These are phyloP conservation scores for Cyanodermella asteris DNA, from an alignment of 2,329 filamentous ascomycete genomes.

Conservation along the genomic window DNA sequence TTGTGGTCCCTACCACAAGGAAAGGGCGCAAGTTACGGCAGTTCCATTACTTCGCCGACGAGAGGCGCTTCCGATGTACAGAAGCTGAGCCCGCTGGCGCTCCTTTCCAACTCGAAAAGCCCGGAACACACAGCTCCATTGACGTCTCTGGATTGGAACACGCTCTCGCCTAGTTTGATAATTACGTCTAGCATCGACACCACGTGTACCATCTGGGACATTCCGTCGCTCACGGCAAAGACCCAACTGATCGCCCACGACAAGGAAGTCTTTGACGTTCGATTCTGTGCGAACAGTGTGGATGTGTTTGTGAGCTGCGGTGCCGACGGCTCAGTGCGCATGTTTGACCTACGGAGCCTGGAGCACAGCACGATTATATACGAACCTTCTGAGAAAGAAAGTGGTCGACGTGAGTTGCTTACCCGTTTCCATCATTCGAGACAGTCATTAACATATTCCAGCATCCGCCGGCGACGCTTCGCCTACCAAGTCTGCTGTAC, in stretches of 20 bases:
- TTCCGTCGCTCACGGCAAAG: conserved; percentile 90
- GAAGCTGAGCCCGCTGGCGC: conserved; percentile 77
- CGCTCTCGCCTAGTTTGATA: conserved; percentile 84
- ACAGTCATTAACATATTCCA: conserved; percentile 7
- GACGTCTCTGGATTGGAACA: conserved; percentile 96
- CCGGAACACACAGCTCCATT: conserved; percentile 93
- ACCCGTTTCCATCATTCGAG: neutral
- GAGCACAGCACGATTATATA: conserved; percentile 99
- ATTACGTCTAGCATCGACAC: conserved; percentile 98
- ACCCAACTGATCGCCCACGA: conserved; percentile 96
- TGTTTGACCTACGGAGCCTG: conserved; percentile 92
- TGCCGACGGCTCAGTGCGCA: conserved; percentile 88
- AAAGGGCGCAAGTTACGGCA: conserved; percentile 21
- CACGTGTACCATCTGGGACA: conserved; percentile 98
- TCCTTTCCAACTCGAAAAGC: conserved; percentile 94
- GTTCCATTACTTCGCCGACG: conserved; percentile 47
- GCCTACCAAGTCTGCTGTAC: conserved; percentile 47
- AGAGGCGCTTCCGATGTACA: no score
- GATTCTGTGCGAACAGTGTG: conserved; percentile 95
- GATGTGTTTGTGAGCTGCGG: conserved; percentile 97
- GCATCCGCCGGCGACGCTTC: conserved; percentile 36
- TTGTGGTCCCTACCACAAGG: conserved; percentile 28
- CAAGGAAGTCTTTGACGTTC: conserved; percentile 95
- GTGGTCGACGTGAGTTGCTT: conserved; percentile 32
- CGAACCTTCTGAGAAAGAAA: conserved; percentile 74